Evolutionary conservation across 768 basidiomycete species (phyloP), one percentile per base, ranked within the genome.

Genomic region (Inosperma sp.): DNA sequence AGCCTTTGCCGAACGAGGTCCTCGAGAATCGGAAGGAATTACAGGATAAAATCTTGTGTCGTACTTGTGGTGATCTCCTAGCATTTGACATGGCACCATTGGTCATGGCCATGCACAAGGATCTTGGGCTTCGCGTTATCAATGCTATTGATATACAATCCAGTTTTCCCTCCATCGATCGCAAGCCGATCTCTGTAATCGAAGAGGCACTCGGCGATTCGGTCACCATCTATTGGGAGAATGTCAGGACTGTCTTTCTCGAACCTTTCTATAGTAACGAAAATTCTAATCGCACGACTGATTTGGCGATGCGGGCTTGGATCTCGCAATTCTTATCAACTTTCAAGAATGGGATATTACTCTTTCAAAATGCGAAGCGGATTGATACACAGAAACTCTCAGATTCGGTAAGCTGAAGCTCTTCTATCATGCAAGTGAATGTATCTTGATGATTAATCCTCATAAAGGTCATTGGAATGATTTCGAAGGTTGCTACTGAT

Each of bases 111-210:
- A 67, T 86, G 5, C 76, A 71, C 56, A 56, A 53, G 29, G 71
- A 77, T 31, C 62, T 72, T 35, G 58, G 62, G 2, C 55, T 83
- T 17, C 72, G 72, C 31, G 56, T 84, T 35, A 59, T 63, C 7
- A 71, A 75, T 26, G 81, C 71, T n/a, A 62, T 84, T 31, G 81
- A 84, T 57, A 72, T 86, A 17, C 81, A 84, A 55, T 78, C 77
- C 4, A 75, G 69, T 3, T 75, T 76, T 56, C 65, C 69, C 7
- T 66, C 67, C 7, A 53, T 61, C 5, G 62, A 67, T 41, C 72
- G 77, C 25, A 66, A 68, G 30, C 75, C 79, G 5, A 46, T 74
- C 6, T 63, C 61, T 2, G 67, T 73, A 0, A 73, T 83, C 55
- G 60, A 68, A 54, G 68, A 60, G 1, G 66, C 74, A 22, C 58